A percentile compares a stretch with the other conserved stretches of the same genome.
phyloP scores from a whole-genome alignment of 225 moss, liverwort and hornwort genomes.

The Thuidium tamariscinum region DNA sequence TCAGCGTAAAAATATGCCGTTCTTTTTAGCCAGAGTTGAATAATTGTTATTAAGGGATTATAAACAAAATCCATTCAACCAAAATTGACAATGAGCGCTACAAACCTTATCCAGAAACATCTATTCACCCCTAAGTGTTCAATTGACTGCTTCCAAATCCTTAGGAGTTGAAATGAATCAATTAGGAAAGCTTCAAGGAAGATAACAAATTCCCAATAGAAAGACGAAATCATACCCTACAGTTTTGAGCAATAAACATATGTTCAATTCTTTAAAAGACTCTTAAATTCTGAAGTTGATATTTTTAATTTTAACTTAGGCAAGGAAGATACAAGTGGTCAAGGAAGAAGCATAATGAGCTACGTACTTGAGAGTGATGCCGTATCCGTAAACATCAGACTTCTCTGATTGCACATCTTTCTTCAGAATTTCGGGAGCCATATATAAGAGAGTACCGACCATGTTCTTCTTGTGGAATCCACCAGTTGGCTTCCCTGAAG shows the following conservation, averaged over 20 bases:
- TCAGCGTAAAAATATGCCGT: neutral
- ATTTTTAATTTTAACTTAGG: neutral
- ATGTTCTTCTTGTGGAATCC: slow-evolving; percentile 68
- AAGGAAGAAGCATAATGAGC: neutral
- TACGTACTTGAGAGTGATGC: slow-evolving; percentile 57
- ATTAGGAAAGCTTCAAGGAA: neutral
- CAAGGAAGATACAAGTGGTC: neutral
- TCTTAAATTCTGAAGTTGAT: neutral
- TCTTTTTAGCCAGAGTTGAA: neutral
- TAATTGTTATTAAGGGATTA: no score
- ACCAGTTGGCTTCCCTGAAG: slow-evolving; percentile 54
- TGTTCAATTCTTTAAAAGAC: neutral
- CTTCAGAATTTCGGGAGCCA: slow-evolving; percentile 51
- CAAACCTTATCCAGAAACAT: neutral
- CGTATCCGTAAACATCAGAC: slow-evolving; percentile 55
- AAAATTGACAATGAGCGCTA: neutral
- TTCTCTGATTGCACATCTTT: slow-evolving; percentile 58
- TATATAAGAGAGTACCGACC: slow-evolving; percentile 51
- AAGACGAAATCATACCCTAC: neutral
- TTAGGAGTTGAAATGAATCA: neutral
- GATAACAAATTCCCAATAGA: neutral
- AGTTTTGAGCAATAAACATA: neutral
- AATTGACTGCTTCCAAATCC: neutral
- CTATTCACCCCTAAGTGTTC: neutral
- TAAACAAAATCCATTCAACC: neutral